Evolutionary conservation across 2,329 filamentous ascomycete species (phyloP), one percentile per base, ranked within the genome.

Genomic region (Penicillium sp.): DNA sequence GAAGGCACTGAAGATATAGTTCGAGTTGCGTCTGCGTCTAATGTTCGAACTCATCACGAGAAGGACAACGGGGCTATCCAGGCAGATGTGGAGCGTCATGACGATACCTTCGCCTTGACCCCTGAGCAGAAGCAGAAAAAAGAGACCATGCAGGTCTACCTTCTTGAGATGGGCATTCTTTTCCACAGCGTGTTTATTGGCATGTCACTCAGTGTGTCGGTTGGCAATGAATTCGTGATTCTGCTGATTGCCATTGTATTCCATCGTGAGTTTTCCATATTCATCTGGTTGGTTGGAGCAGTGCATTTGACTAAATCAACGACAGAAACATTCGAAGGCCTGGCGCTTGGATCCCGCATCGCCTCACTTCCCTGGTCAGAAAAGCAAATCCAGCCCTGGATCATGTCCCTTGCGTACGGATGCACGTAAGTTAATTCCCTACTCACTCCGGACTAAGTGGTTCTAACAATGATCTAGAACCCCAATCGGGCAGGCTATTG

Each of bases 391-490:
- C 71, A 79, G 60, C 78, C 78, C 0, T 83, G 89, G 89, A 80
- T 91, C 9, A 91, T 92, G 89, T 89, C 90, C 1, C 76, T 92
- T 15, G 88, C 88, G 1, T 92, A 91, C 66, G 89, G 89, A 21
- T 81, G 83, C 58, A 74, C 72, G 72, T 74, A 68, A 39, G 72
- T 67, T 23, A 8, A 7, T 7, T 41, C n/a, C n/a, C 44, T 27
- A 44, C 15, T 31, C 13, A 27, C 38, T 23, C 23, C 13, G 6
- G 13, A 8, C n/a, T 17, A 21, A 36, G 10, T 10, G 0, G 53
- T 55, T n/a, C 43, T 63, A 29, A 61, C 56, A n/a, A 12, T 25
- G 4, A 13, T 17, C 7, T 58, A 90, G 86, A 2, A 93, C 90
- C 0, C 90, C 90, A 0, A 77, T 92, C 21, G 90, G 89, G 15